Evolutionary conservation across 192 early-diverging fungal species (phyloP), one percentile per base, ranked within the genome.

Genomic region (Coemansia sp.): DNA sequence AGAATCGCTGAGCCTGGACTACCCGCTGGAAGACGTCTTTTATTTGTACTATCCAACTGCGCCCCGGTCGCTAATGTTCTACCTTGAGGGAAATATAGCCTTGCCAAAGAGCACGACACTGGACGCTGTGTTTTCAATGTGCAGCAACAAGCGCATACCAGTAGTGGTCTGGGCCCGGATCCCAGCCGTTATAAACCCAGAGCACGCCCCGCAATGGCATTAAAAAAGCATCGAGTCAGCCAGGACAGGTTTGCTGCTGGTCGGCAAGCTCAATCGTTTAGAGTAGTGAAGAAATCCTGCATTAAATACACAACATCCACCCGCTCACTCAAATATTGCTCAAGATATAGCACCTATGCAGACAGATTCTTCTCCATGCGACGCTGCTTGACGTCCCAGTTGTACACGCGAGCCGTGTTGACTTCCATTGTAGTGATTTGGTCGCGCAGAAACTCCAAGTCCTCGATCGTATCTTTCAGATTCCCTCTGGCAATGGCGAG

Each of bases 381-480:
- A n/a, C 96, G 82, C 66, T 88, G 89, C 75, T 95, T 96, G 44
- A 99, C 97, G 76, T 99, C 97, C 91, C 94, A 96, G 86, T 99
- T 99, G 77, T 96, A 97, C 15, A 99, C 94, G 13, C 97, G 90
- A 16, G 97, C 97, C 42, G 90, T 96, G 86, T 94, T 95, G 81
- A 95, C 97, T 78, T 99, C 97, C 96, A 99, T 98, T n/a, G 96
- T 98, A 1, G 97, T 99, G 79, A 99, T 95, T 81, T 99, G 97
- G 68, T 97, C 95, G 67, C 94, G 88, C 82, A 99, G 72, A 71
- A 95, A 99, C 74, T 91, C 93, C 18, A 97, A 84, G 83, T 99
- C 97, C 75, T 99, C 96, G 3, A 89, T 84, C 1, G 93, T 89
- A 54, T 95, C 89, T 66, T 85, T 81, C 59, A 96, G 79, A 43